Base-by-base conservation (phyloP, 2,329 filamentous ascomycete genomes). In the Arthrobotrys sinensis region DNA sequence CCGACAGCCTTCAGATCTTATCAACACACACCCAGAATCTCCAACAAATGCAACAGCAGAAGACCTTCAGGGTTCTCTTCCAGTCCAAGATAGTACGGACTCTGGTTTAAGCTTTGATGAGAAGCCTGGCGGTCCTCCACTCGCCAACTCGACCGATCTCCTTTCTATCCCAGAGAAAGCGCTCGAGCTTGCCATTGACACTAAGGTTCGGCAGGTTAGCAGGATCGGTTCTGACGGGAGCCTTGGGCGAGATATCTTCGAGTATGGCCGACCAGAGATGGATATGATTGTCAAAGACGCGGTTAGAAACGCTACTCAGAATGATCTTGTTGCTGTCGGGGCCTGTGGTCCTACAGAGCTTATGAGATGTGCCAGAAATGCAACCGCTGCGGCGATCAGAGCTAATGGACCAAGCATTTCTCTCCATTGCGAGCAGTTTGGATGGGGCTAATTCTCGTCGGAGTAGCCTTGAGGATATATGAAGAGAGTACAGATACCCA, bases 381-480 rank as follows among this genome's bases (percentile, higher is more conserved):
- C 85, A 0, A 85, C 85, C 7, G 86, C 87, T 1, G 83, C 82
- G 34, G 84, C 84, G 79, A 87, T 88, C 40, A 83, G 82, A 0
- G 82, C 84, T 0, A 83, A 84, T 24, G 87, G 87, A 2, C 86
- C 87, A 0, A 86, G 85, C 32, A 84, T 88, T n/a, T 86, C 88
- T 81, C 82, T 88, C 55, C 86, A 88, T 80, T 86, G 85, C 78
- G 87, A 88, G 81, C 84, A 87, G 80, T 87, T 87, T 77, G 85
- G 85, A 1, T 87, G 86, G 86, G 80, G 80, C 65, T 80, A 81
- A 71, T n/a, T 52, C 19, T n/a, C 2, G 52, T 38, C 21, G 7
- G 7, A 12, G 12, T 34, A 1, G 40, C 5, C 21, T 40, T 45
- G 12, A 50, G 40, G 19, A 24, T 24, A 40, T 1, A 16, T 28